phyloP scores from a whole-genome alignment of 2,329 filamentous ascomycete species.

The Pseudocercospora ulei region DNA sequence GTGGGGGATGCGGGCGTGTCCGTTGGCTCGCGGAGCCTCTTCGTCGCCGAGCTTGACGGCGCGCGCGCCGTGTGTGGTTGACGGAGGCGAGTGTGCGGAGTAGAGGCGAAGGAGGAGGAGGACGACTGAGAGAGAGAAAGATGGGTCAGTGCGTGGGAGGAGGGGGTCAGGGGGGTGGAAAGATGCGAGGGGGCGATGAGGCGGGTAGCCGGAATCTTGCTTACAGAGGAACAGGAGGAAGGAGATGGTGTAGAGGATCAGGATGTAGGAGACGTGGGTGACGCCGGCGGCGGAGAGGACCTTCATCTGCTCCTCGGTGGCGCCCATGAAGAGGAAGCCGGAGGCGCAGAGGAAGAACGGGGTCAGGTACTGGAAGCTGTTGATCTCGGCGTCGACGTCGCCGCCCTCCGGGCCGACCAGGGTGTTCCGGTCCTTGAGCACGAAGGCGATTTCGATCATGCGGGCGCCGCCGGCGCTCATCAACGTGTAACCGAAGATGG shows the following conservation, averaged over 20 bases:
- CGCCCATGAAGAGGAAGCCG: slow-evolving; percentile 94
- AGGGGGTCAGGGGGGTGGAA: slow-evolving; percentile 75
- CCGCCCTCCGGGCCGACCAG: slow-evolving; percentile 26
- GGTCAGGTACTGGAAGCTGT: slow-evolving; percentile 44
- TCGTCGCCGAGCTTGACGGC: slow-evolving; percentile 32
- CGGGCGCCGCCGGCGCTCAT: slow-evolving; percentile 80
- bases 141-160: slow-evolving; percentile 46
- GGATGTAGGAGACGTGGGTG: slow-evolving; percentile 81
- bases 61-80: slow-evolving; percentile 32
- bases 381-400: slow-evolving; percentile 34
- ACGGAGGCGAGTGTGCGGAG: slow-evolving; percentile 52
- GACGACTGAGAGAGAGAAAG: slow-evolving; percentile 45
- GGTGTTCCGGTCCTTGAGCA: slow-evolving; percentile 60
- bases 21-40: slow-evolving; percentile 34
- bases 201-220: slow-evolving; percentile 24
- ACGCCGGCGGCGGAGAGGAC: slow-evolving; percentile 64
- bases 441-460: slow-evolving; percentile 83
- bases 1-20: slow-evolving; percentile 39
- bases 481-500: slow-evolving; percentile 84
- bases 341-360: slow-evolving; percentile 66
- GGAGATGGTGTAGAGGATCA: slow-evolving; percentile 82
- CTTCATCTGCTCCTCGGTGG: slow-evolving; percentile 90
- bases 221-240: slow-evolving; percentile 81
- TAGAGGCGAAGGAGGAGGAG: slow-evolving; percentile 81
- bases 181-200: slow-evolving; percentile 45